Conservation (phyloP, 23 red algal species). For the Chondrus crispus region DNA sequence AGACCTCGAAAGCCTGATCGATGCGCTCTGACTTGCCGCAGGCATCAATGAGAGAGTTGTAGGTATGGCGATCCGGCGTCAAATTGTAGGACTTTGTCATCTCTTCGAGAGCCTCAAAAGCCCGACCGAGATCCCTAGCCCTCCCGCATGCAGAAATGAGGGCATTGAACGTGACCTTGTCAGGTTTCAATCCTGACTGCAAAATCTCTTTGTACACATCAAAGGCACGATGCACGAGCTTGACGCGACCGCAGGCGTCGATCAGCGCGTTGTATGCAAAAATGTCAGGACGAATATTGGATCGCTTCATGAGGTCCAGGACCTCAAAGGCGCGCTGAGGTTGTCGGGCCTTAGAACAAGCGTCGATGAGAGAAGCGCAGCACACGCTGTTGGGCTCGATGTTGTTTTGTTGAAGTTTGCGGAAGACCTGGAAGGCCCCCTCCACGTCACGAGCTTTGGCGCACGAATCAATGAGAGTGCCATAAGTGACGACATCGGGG, state of each 20-base stretch:
- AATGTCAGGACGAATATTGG: constrained; percentile 65
- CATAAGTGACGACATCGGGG: constrained; percentile 97
- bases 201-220: constrained; percentile 75
- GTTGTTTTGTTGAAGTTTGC: constrained; percentile 44
- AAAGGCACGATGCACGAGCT: constrained; percentile 63
- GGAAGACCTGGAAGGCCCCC: constrained; percentile 79
- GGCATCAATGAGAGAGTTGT: constrained; percentile 89
- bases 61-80: constrained; percentile 69
- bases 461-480: constrained; percentile 95
- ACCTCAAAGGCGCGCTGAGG: constrained; percentile 76
- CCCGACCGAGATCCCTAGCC: constrained; percentile 59
- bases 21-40: constrained; percentile 70
- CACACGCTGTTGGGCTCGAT: constrained; percentile 88
- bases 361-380: constrained; percentile 92
- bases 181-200: constrained; percentile 42
- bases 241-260: constrained; percentile 76
- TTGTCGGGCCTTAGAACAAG: constrained; percentile 72
- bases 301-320: constrained; percentile 66
- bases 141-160: constrained; percentile 84
- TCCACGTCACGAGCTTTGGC: constrained; percentile 82
- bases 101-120: constrained; percentile 62
- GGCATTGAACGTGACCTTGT: constrained; percentile 96
- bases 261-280: constrained; percentile 91
- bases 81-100: constrained; percentile 63
- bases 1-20: constrained; percentile 77